Evolutionary conservation across 148 eudicot species (phyloP), one percentile per base, ranked within the genome.

Genomic region (Rheum nobile): DNA sequence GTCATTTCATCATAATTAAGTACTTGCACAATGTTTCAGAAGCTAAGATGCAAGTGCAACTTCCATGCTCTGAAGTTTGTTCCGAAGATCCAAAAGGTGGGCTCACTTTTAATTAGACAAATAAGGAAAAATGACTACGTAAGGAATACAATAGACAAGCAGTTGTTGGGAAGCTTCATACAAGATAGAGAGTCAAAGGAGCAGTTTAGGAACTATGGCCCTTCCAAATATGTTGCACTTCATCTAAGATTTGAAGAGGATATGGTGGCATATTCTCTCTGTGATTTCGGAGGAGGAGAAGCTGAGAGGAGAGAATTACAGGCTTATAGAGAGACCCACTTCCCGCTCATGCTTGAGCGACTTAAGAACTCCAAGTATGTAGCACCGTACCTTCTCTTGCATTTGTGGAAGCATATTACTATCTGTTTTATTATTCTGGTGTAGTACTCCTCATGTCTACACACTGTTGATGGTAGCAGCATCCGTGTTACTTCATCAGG

Each of bases 231-330:
- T 79, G 83, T 95, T 74, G 98, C 98, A 78, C 80, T 95, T 82
- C 98, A 91, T 81, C 75, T 95, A 85, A 91, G 98, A 74, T 91
- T 95, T 72, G 98, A 95, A 79, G 85, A 87, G 63, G 98, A 95
- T 79, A 95, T 95, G 97, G 91, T 95, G 80, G 97, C 97, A 16
- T 95, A 95, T 82, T 95, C 98, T 61, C 86, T 81, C 57, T 95
- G 98, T 83, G 93, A 91, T 59, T 95, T 95, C 68, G 98, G 96
- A 73, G 97, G 97, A 35, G 97, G 97, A 67, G 87, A 88, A 82
- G 72, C 65, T 14, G 98, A 95, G 85, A 85, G 73, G 74, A 78
- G 73, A 12, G 93, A 95, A 70, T 85, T 95, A 26, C 89, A 87
- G 78, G 86, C 89, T 69, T 95, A 95, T 71, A 84, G 98, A 79